These are phyloP conservation scores for Dacryopinax primogenitus DNA, from an alignment of 768 basidiomycete genomes.

Conservation along the genomic window DNA sequence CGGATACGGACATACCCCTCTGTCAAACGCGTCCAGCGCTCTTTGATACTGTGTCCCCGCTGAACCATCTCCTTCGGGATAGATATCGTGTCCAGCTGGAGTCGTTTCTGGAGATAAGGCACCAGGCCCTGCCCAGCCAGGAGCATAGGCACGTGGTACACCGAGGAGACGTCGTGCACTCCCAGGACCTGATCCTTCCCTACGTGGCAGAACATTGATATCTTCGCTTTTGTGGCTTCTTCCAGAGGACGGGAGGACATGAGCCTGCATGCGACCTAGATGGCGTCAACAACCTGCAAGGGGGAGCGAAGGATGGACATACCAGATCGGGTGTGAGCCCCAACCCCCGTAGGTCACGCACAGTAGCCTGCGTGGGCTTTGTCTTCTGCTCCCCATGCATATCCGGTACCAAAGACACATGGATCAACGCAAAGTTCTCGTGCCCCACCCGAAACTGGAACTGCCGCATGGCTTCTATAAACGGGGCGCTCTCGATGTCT, in stretches of 20 bases:
- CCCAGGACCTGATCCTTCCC: conserved; percentile 72
- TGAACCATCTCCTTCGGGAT: conserved; percentile 45
- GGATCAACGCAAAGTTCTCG: conserved; percentile 92
- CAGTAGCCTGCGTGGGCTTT: conserved; percentile 95
- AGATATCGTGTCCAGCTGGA: conserved; percentile 52
- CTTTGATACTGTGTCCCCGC: conserved; percentile 52
- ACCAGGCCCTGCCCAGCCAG: conserved; percentile 88
- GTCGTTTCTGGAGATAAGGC: conserved; percentile 62
- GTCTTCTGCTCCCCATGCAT: conserved; percentile 99
- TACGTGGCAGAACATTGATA: conserved; percentile 99
- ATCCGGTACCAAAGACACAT: conserved; percentile 95
- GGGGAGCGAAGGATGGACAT: conserved; percentile 22
- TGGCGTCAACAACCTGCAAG: not conserved
- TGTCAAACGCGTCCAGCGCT: conserved; percentile 74
- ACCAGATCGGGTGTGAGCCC: conserved; percentile 89
- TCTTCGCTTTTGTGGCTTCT: conserved; percentile 79
- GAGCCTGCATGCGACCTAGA: conserved; percentile 83
- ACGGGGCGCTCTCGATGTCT: conserved; percentile 96
- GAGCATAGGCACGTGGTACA: conserved; percentile 92
- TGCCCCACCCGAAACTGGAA: conserved; percentile 97
- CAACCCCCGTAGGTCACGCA: conserved; percentile 82
- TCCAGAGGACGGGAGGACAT: conserved; percentile 69
- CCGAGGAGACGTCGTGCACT: conserved; percentile 89
- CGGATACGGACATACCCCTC: conserved; percentile 41
- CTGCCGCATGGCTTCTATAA: conserved; percentile 98